Percentiles rank a stretch among this genome's conserved stretches.
These are phyloP conservation scores for Umbelopsis sp. DNA, from an alignment of 192 early-diverging fungal species.

Conservation along the genomic window DNA sequence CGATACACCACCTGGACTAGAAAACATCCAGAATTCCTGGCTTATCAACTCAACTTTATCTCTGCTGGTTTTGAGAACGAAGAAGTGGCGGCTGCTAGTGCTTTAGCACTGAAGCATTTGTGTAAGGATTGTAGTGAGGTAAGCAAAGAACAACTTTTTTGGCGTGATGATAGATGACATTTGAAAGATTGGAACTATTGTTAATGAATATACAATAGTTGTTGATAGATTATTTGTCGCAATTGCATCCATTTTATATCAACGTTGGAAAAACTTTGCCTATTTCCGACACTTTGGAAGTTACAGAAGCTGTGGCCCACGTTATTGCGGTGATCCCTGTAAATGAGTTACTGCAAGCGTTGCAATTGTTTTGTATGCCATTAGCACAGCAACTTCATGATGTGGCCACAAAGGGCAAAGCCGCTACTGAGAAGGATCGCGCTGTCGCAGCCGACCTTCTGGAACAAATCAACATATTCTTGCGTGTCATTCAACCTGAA, in stretches of 20 bases:
- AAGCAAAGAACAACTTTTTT: slow-evolving; percentile 30
- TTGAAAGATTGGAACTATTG: not conserved
- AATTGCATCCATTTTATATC: slow-evolving; percentile 85
- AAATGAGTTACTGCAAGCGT: slow-evolving; percentile 55
- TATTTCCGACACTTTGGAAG: slow-evolving; percentile 70
- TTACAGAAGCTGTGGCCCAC: slow-evolving; percentile 89
- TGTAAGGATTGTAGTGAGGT: slow-evolving; percentile 90
- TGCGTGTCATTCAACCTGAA: slow-evolving; percentile 57
- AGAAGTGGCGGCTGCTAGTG: slow-evolving; percentile 84
- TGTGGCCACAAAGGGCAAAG: slow-evolving; percentile 50
- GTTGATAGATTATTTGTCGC: slow-evolving; percentile 74
- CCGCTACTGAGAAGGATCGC: slow-evolving; percentile 41
- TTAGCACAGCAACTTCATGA: slow-evolving; percentile 72
- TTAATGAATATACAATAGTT: slow-evolving; percentile 43
- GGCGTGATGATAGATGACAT: not conserved
- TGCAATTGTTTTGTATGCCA: slow-evolving; percentile 74
- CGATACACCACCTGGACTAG: slow-evolving; percentile 94
- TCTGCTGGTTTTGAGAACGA: slow-evolving; percentile 86
- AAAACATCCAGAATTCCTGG: slow-evolving; percentile 86
- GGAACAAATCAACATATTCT: slow-evolving; percentile 64
- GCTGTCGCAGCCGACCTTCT: slow-evolving; percentile 45
- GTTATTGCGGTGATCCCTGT: slow-evolving; percentile 82
- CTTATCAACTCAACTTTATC: slow-evolving; percentile 91
- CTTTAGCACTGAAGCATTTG: slow-evolving; percentile 84
- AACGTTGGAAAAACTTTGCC: slow-evolving; percentile 70